These are phyloP conservation scores for Decorospora gaudefroyi DNA, from an alignment of 2,329 filamentous ascomycete genomes.

Conservation along the genomic window DNA sequence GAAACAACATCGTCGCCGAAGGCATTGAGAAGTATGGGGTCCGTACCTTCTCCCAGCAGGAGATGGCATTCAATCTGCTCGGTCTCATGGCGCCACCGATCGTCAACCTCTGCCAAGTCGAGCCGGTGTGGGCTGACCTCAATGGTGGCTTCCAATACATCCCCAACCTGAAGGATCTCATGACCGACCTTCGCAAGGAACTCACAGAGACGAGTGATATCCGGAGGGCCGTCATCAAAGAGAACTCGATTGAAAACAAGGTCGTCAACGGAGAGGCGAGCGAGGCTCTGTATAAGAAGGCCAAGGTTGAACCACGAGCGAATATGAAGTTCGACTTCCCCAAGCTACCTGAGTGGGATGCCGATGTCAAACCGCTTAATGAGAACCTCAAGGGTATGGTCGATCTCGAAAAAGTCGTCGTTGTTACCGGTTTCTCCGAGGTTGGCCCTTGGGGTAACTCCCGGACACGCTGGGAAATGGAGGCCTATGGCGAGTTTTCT, in stretches of 20 bases:
- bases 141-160: constrained; percentile 98
- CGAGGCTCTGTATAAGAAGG: constrained; percentile 92
- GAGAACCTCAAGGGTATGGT: constrained; percentile 94
- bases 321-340: constrained; percentile 99
- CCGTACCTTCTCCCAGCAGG: constrained; percentile 97
- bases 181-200: constrained; percentile 90
- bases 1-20: constrained; percentile 96
- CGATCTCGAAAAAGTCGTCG: constrained; percentile 95
- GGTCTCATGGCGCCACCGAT: constrained; percentile 94
- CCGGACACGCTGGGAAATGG: constrained; percentile 98
- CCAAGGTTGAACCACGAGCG: constrained; percentile 87
- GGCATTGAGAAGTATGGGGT: constrained; percentile 96
- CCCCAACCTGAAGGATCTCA: constrained; percentile 89
- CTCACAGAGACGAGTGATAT: constrained; percentile 95
- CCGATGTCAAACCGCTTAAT: constrained; percentile 86
- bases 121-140: constrained; percentile 95
- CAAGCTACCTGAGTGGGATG: constrained; percentile 84
- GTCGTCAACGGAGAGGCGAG: constrained; percentile 93
- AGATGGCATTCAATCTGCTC: constrained; percentile 99
- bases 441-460: constrained; percentile 98
- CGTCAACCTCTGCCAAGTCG: constrained; percentile 91
- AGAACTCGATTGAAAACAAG: constrained; percentile 96
- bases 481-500: constrained; percentile 93
- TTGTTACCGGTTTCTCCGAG: constrained; percentile 95
- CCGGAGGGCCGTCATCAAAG: constrained; percentile 89